Evolutionary conservation across 106 monocot genomes (phyloP), one percentile per base, ranked within the genome.

Genomic region (Ottelia alismoides): DNA sequence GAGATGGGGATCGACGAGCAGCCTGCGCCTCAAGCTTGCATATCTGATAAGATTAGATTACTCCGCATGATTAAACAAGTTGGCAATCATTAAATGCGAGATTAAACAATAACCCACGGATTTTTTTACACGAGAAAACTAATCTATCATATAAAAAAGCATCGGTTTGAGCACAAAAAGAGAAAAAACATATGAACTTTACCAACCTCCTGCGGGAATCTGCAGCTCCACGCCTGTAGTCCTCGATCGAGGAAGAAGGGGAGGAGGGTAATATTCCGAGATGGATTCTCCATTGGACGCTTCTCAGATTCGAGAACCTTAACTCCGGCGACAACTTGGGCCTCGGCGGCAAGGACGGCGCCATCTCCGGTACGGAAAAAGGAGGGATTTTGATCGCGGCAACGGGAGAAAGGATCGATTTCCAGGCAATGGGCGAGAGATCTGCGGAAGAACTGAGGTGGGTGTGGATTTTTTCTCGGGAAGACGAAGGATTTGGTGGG

Each of bases 1-100:
- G 23, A 71, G 53, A 68, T 85, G 84, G 27, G 90, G 81, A 66
- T 81, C 77, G 50, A 74, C 49, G 2, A 87, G 54, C 32, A 78
- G 77, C 6, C 65, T 52, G 4, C 81, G 74, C 46, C 78, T 71
- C 61, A 81, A 56, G 57, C 49, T 59, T 22, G 74, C 86, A 72
- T 81, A 87, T 32, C 86, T 87, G 60, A 31, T n/a, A n/a, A n/a
- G n/a, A n/a, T n/a, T n/a, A n/a, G n/a, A n/a, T n/a, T n/a, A n/a
- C n/a, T n/a, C n/a, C n/a, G n/a, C n/a, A n/a, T n/a, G n/a, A n/a
- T n/a, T n/a, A 25, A 73, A 58, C 2, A 21, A 0, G 60, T 6
- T 28, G 52, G 29, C 22, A 22, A 11, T 24, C 52, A 52, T 17
- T 22, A 5, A 52, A 47, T 19, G 52, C 5, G 26, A 2, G 52